phyloP scores from a whole-genome alignment of 192 early-diverging fungal genomes.

The Paraglomus brasilianum region DNA sequence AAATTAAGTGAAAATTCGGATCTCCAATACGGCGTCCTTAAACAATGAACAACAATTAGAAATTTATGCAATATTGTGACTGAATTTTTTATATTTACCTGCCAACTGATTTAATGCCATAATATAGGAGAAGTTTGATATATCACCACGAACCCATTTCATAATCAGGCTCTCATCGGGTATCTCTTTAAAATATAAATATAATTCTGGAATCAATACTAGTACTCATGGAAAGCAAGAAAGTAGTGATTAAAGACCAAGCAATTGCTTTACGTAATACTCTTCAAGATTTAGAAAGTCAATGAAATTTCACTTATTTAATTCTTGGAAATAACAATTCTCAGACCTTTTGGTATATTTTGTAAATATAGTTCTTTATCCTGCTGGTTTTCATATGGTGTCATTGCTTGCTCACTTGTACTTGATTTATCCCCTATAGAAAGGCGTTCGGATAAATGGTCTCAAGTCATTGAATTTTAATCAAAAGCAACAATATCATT shows the following conservation, averaged over 20 bases:
- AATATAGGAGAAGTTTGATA: constrained; percentile 93
- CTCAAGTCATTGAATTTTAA: too few species aligned
- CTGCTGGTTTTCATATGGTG: not conserved
- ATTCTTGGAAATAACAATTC: too few species aligned
- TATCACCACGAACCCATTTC: constrained; percentile 77
- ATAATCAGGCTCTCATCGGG: constrained; percentile 47
- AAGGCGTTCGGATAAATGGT: too few species aligned
- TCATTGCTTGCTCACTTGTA: not conserved
- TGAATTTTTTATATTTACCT: constrained; percentile 43
- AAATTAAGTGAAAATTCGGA: constrained; percentile 67
- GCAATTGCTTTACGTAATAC: too few species aligned
- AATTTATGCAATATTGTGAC: not conserved
- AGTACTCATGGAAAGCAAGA: not conserved
- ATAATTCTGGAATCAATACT: not conserved
- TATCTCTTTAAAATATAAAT: constrained; percentile 36
- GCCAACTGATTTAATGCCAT: constrained; percentile 88
- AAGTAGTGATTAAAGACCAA: too few species aligned
- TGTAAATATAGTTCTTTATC: not conserved
- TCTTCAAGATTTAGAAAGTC: too few species aligned
- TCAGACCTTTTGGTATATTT: constrained; percentile 32
- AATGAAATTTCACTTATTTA: too few species aligned
- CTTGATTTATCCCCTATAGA: too few species aligned
- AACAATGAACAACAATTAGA: constrained; percentile 18
- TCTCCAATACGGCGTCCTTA: constrained; percentile 59
- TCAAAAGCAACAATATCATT: too few species aligned